These are phyloP conservation scores for Oryza brachyantha DNA, from an alignment of 176 grass and related monocot genomes.

Conservation along the genomic window DNA sequence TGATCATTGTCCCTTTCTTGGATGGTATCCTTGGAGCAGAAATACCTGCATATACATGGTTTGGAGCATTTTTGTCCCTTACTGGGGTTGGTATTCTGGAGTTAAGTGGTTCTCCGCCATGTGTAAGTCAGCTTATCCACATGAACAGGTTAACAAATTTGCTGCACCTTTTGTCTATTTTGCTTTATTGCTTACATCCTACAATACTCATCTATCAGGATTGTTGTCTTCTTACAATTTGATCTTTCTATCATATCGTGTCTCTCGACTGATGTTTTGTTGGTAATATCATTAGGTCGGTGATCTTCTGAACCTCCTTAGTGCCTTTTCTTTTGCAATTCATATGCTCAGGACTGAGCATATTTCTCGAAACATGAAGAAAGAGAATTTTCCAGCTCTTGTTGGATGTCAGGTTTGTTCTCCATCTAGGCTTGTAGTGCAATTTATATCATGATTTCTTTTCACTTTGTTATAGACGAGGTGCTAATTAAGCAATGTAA, in stretches of 20 bases:
- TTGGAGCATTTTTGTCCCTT: conserved; percentile 47
- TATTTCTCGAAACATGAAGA: conserved; percentile 43
- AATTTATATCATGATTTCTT: not conserved
- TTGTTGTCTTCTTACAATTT: not conserved
- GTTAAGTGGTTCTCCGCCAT: conserved; percentile 49
- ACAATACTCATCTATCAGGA: not conserved
- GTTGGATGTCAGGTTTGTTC: conserved; percentile 53
- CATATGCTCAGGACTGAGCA: conserved; percentile 62
- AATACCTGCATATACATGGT: conserved; percentile 48
- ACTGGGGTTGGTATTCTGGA: conserved; percentile 51
- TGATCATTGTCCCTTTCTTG: conserved; percentile 57
- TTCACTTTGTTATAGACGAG: not conserved
- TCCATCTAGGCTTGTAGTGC: not conserved
- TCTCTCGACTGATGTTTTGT: not conserved
- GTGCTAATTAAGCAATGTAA: conserved; percentile 10
- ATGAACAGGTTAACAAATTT: conserved; percentile 29
- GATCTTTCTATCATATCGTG: not conserved
- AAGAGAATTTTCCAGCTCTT: conserved; percentile 37
- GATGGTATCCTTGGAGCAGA: conserved; percentile 48
- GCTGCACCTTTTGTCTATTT: not conserved
- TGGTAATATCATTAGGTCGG: conserved; percentile 33
- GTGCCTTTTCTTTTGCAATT: conserved; percentile 47
- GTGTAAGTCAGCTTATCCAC: conserved; percentile 50
- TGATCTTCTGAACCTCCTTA: conserved; percentile 49
- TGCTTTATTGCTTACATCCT: not conserved